Percentiles rank a stretch among this genome's conserved stretches.
Evolutionary conservation across 345 rosid species (phyloP).

Genomic region (Lepidium didymum): DNA sequence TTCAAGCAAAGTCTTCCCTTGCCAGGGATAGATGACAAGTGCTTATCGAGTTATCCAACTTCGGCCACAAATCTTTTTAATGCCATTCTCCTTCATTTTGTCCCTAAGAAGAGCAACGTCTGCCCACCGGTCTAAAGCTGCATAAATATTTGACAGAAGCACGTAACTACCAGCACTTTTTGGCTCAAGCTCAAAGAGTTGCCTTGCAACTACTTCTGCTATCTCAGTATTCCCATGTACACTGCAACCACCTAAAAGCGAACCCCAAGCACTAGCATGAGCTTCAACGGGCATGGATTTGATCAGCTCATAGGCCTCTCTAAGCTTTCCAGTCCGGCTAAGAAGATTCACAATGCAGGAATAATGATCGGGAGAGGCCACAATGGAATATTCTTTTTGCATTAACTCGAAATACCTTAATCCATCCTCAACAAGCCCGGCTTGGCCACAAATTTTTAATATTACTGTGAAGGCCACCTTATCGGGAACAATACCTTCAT

Average conservation of each 20-base stretch:
- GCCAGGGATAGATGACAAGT: neutral
- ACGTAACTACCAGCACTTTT: conserved; percentile 53
- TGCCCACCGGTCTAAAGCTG: conserved; percentile 54
- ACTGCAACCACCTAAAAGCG: conserved; percentile 61
- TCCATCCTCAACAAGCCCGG: conserved; percentile 55
- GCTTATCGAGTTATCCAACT: conserved; percentile 35
- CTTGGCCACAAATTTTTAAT: conserved; percentile 53
- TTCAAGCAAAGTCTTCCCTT: neutral
- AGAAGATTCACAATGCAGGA: conserved; percentile 68
- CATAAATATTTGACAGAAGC: conserved; percentile 64
- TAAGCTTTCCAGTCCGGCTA: conserved; percentile 49
- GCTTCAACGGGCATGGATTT: conserved; percentile 50
- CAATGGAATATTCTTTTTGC: conserved; percentile 36
- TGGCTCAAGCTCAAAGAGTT: conserved; percentile 57
- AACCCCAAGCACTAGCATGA: conserved; percentile 61
- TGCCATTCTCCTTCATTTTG: conserved; percentile 55
- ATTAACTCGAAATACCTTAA: conserved; percentile 44
- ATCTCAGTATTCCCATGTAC: conserved; percentile 45
- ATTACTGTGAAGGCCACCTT: conserved; percentile 64
- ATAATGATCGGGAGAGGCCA: conserved; percentile 55
- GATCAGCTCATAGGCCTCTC: conserved; percentile 47
- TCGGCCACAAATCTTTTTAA: conserved; percentile 49
- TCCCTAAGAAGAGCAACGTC: conserved; percentile 52
- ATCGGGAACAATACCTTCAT: conserved; percentile 58
- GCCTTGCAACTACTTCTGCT: conserved; percentile 43